These are phyloP conservation scores for Paecilomyces sp. DNA, from an alignment of 2,329 filamentous ascomycete species.

Conservation along the genomic window DNA sequence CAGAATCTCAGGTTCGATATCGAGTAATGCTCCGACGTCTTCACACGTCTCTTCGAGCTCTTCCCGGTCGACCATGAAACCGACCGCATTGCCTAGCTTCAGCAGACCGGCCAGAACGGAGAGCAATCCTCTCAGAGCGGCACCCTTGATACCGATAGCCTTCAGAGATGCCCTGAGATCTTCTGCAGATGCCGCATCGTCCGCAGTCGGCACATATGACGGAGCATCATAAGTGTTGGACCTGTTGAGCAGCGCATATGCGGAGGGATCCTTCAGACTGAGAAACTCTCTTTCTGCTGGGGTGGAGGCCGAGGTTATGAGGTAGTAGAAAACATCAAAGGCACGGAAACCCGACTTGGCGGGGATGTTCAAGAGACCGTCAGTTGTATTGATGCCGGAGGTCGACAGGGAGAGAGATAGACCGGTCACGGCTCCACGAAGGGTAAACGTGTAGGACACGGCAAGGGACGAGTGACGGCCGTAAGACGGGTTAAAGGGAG, in stretches of 20 bases:
- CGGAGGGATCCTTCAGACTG: slow-evolving; percentile 66
- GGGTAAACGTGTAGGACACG: slow-evolving; percentile 71
- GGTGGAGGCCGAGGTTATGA: slow-evolving; percentile 85
- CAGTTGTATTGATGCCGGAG: slow-evolving; percentile 76
- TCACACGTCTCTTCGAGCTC: slow-evolving; percentile 79
- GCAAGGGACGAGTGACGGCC: slow-evolving; percentile 74
- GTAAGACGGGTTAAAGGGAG: slow-evolving; percentile 79
- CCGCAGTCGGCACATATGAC: slow-evolving; percentile 81
- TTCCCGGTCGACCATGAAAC: slow-evolving; percentile 78
- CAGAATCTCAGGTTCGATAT: slow-evolving; percentile 78
- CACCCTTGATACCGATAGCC: slow-evolving; percentile 87
- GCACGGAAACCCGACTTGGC: slow-evolving; percentile 75
- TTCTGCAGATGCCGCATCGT: slow-evolving; percentile 86
- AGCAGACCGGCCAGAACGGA: slow-evolving; percentile 78
- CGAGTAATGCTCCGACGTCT: slow-evolving; percentile 79
- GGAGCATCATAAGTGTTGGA: slow-evolving; percentile 83
- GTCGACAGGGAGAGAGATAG: slow-evolving; percentile 73
- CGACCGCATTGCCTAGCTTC: slow-evolving; percentile 85
- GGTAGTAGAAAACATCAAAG: slow-evolving; percentile 97
- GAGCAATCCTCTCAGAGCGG: slow-evolving; percentile 72
- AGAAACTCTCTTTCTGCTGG: slow-evolving; percentile 84
- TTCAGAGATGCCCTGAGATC: slow-evolving; percentile 85
- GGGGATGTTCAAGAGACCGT: slow-evolving; percentile 74
- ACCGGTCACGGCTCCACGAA: slow-evolving; percentile 70
- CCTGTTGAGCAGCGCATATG: slow-evolving; percentile 70